Conservation (phyloP, 1,284 basidiomycete species). For the Ganoderma boninense region DNA sequence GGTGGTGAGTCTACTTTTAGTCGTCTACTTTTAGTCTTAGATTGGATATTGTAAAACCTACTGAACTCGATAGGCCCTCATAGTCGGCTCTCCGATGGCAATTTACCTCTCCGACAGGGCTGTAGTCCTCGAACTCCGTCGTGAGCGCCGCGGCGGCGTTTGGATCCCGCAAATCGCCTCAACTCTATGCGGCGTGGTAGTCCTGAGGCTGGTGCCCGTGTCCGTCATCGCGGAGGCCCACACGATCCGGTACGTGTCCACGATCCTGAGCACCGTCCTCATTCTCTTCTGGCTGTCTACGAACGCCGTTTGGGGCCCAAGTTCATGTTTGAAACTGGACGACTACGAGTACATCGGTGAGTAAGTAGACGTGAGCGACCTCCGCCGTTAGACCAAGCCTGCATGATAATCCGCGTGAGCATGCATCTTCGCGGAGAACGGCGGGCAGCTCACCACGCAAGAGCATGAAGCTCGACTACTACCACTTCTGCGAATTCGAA, state of each 20-base stretch:
- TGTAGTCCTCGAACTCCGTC: conserved; percentile 41
- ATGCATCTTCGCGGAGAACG: no score
- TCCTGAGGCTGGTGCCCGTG: conserved; percentile 50
- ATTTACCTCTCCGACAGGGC: conserved; percentile 61
- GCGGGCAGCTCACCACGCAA: no score
- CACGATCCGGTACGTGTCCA: conserved; percentile 48
- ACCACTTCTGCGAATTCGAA: no score
- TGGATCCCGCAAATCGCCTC: conserved; percentile 68
- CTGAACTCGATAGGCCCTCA: conserved; percentile 50
- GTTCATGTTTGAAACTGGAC: no score
- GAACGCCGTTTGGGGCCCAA: conserved; percentile 53
- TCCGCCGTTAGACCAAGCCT: no score
- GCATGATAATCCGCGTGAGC: no score
- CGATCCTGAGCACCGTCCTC: conserved; percentile 49
- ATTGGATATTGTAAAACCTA: no score
- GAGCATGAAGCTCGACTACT: no score
- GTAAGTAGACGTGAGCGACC: no score
- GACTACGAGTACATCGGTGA: no score
- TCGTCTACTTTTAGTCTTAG: no score
- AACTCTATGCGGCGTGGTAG: conserved; percentile 55
- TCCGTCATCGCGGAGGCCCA: conserved; percentile 47
- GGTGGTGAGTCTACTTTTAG: no score
- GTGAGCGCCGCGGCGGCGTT: conserved; percentile 41
- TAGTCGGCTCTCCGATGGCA: conserved; percentile 61
- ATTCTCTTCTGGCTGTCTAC: conserved; percentile 54